Conservation (phyloP, 805 yeast species). For the Naumovozyma castellii region DNA sequence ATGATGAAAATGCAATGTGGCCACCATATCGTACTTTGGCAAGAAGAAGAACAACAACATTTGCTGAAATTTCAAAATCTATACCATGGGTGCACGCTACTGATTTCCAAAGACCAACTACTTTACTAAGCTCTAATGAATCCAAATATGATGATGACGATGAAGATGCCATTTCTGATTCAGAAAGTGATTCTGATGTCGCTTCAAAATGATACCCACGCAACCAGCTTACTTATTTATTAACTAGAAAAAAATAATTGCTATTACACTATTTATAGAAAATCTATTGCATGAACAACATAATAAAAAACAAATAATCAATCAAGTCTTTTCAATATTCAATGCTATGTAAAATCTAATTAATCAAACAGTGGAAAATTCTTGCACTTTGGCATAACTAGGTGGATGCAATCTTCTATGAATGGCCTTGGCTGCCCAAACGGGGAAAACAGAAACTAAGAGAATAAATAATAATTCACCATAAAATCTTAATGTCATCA, state of each 20-base stretch:
- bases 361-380: constrained; percentile 37
- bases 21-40: constrained; percentile 16
- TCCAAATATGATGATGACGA: not conserved
- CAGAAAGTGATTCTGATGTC: constrained; percentile 15
- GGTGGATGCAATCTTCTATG: constrained; percentile 82
- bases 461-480: constrained; percentile 65
- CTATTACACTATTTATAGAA: no score
- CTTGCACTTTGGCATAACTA: constrained; percentile 93
- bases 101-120: constrained; percentile 65
- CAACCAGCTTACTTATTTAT: not conserved
- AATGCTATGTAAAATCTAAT: no score
- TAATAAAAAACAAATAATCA: no score
- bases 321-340: no score
- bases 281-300: no score
- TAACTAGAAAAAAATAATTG: not conserved
- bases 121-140: not conserved
- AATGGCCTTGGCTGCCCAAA: constrained; percentile 74
- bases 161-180: not conserved
- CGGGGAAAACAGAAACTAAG: constrained; percentile 70
- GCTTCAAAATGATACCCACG: not conserved
- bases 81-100: constrained; percentile 72
- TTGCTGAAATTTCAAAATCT: constrained; percentile 31
- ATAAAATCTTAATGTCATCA: constrained; percentile 46
- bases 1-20: constrained; percentile 1
- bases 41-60: constrained; percentile 20